These are phyloP conservation scores for Agaricales sp. DNA, from an alignment of 1,284 basidiomycete genomes.

Conservation along the genomic window DNA sequence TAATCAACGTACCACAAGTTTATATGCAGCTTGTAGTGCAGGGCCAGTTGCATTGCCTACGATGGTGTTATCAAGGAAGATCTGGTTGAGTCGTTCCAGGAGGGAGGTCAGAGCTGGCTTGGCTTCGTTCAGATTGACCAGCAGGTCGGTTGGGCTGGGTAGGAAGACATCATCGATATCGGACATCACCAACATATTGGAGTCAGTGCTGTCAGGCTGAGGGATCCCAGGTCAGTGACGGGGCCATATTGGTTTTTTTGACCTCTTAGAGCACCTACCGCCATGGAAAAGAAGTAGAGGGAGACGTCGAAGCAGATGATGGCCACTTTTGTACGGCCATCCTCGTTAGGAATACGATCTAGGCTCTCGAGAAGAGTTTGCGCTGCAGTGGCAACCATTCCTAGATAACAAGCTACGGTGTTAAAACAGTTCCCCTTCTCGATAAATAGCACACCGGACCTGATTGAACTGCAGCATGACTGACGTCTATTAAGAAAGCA, in stretches of 20 bases:
- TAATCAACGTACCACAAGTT: slow-evolving; percentile 61
- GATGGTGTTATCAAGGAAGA: slow-evolving; percentile 92
- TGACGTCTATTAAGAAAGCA: slow-evolving; percentile 96
- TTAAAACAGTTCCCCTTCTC: too few relatives aligned
- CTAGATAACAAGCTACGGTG: slow-evolving; percentile 27
- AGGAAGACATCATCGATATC: slow-evolving; percentile 97
- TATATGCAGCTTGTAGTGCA: slow-evolving; percentile 91
- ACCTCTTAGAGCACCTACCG: slow-evolving; percentile 41
- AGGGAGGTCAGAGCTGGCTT: slow-evolving; percentile 77
- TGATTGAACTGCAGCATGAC: slow-evolving; percentile 83
- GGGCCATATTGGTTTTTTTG: slow-evolving; percentile 1
- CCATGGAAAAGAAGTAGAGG: slow-evolving; percentile 94
- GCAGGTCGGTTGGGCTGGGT: slow-evolving; percentile 91
- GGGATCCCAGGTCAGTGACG: slow-evolving; percentile 4
- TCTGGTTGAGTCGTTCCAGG: slow-evolving; percentile 79
- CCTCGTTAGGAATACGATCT: slow-evolving; percentile 93
- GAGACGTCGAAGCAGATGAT: slow-evolving; percentile 91
- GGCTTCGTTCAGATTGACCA: slow-evolving; percentile 88
- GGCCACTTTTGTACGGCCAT: slow-evolving; percentile 85
- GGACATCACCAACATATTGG: slow-evolving; percentile 95
- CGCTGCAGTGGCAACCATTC: slow-evolving; percentile 98
- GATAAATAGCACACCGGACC: too few relatives aligned
- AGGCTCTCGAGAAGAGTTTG: slow-evolving; percentile 92
- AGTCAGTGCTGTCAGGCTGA: slow-evolving; percentile 74
- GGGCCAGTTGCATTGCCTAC: slow-evolving; percentile 95